A percentile compares a stretch with the other conserved stretches of the same genome.
These are phyloP conservation scores for Paecilomyces niveus DNA, from an alignment of 2,329 filamentous ascomycete species.

Conservation along the genomic window DNA sequence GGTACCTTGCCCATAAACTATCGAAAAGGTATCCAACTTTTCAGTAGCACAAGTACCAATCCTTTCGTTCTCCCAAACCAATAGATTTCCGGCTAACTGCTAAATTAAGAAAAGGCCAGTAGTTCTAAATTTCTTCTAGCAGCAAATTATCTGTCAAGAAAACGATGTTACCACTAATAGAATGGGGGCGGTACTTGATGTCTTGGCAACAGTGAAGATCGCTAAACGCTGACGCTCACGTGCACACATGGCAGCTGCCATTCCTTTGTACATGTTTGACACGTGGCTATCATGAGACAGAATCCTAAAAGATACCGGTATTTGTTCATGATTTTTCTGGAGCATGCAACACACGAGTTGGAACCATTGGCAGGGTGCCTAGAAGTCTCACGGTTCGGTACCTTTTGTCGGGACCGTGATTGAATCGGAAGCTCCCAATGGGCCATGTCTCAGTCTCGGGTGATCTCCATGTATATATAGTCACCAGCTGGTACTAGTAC, in stretches of 20 bases:
- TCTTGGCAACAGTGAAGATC: not conserved
- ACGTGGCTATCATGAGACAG: not conserved
- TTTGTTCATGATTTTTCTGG: not conserved
- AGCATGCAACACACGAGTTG: not conserved
- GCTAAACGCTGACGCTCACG: not conserved
- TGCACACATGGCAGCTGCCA: not conserved
- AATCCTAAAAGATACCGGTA: not conserved
- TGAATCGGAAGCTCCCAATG: not conserved
- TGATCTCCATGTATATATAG: not conserved
- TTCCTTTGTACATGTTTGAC: not conserved
- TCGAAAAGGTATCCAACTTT: too few relatives aligned
- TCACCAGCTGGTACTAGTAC: not conserved
- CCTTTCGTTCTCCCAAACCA: too few relatives aligned
- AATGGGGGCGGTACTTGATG: too few relatives aligned
- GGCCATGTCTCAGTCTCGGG: not conserved
- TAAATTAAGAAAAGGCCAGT: too few relatives aligned
- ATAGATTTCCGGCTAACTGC: too few relatives aligned
- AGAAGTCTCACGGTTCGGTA: not conserved
- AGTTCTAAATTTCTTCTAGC: too few relatives aligned
- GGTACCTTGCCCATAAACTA: too few relatives aligned
- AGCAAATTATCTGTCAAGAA: too few relatives aligned
- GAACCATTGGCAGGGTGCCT: not conserved
- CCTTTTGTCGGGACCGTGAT: not conserved
- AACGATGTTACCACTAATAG: too few relatives aligned
- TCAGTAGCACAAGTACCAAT: too few relatives aligned